phyloP scores from a whole-genome alignment of 1,284 basidiomycete genomes.

The Leucoagaricus sp. region DNA sequence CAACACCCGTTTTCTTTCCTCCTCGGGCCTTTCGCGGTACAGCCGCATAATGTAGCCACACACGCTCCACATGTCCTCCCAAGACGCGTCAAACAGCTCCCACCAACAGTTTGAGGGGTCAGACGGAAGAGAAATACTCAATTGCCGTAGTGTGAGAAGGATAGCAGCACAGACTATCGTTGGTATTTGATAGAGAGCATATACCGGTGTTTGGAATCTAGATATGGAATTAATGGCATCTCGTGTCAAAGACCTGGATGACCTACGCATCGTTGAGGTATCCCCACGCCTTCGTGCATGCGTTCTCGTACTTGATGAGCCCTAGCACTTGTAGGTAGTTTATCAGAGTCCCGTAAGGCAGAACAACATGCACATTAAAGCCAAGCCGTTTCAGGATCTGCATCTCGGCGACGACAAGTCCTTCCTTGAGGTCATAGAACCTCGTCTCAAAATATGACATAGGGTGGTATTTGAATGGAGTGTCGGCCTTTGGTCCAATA shows the following conservation, averaged over 20 bases:
- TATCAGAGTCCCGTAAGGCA: constrained; percentile 93
- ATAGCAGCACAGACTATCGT: constrained; percentile 89
- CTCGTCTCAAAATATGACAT: constrained; percentile 85
- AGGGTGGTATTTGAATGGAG: constrained; percentile 72
- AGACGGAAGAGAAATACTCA: constrained; percentile 73
- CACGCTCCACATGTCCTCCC: constrained; percentile 83
- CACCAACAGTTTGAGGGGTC: constrained; percentile 76
- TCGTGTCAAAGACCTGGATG: constrained; percentile 8
- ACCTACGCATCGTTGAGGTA: constrained; percentile 90
- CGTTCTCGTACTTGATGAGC: constrained; percentile 68
- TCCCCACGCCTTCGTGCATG: constrained; percentile 83
- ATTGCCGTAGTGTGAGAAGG: constrained; percentile 69
- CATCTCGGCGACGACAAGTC: constrained; percentile 94
- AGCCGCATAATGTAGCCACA: constrained; percentile 80
- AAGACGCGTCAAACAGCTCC: constrained; percentile 84
- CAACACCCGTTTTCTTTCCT: constrained; percentile 46
- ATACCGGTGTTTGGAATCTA: constrained; percentile 90
- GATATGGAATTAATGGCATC: constrained; percentile 8
- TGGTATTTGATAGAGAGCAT: constrained; percentile 85
- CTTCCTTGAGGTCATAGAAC: constrained; percentile 89
- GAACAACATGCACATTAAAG: constrained; percentile 85
- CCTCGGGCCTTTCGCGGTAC: constrained; percentile 53
- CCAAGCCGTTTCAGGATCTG: constrained; percentile 94
- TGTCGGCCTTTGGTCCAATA: constrained; percentile 31
- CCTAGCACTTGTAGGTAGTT: constrained; percentile 94